These are phyloP conservation scores for Tolypocladium pustulatum DNA, from an alignment of 2,329 filamentous ascomycete genomes.

Conservation along the genomic window DNA sequence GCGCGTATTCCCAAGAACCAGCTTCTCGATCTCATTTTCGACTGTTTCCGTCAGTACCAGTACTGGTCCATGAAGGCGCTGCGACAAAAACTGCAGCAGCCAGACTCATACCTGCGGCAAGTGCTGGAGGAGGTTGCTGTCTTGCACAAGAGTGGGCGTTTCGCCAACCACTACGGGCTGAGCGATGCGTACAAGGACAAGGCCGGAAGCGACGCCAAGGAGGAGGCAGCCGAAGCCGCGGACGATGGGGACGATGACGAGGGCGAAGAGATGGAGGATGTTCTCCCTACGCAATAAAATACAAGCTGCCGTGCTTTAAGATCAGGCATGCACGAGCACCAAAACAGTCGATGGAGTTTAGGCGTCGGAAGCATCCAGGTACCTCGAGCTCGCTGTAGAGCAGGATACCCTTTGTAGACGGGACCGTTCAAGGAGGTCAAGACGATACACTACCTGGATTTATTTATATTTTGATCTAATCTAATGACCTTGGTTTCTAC, in stretches of 20 bases:
- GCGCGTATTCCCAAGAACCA: slow-evolving; percentile 84
- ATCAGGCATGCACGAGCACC: not conserved
- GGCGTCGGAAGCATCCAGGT: not conserved
- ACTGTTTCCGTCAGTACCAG: slow-evolving; percentile 72
- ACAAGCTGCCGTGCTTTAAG: not conserved
- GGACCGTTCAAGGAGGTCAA: slow-evolving; percentile 2
- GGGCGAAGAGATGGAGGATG: slow-evolving; percentile 70
- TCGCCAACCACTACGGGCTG: slow-evolving; percentile 77
- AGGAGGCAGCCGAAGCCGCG: slow-evolving; percentile 42
- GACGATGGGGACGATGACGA: slow-evolving; percentile 58
- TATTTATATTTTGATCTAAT: not conserved
- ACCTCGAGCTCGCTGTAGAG: slow-evolving; percentile 6
- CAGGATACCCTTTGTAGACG: slow-evolving; percentile 16
- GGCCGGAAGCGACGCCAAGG: slow-evolving; percentile 34
- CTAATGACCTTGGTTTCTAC: not conserved
- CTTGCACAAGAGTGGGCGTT: slow-evolving; percentile 71
- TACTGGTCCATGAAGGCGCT: slow-evolving; percentile 94
- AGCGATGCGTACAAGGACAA: slow-evolving; percentile 44
- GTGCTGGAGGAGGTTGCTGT: slow-evolving; percentile 74
- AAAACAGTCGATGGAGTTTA: not conserved
- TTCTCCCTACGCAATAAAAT: slow-evolving; percentile 27
- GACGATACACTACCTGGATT: not conserved
- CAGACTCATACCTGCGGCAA: slow-evolving; percentile 85
- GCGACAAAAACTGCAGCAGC: slow-evolving; percentile 67
- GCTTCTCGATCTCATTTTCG: slow-evolving; percentile 75